Conservation (phyloP, 2,329 filamentous ascomycete species). For the Arachnomyces sp. region DNA sequence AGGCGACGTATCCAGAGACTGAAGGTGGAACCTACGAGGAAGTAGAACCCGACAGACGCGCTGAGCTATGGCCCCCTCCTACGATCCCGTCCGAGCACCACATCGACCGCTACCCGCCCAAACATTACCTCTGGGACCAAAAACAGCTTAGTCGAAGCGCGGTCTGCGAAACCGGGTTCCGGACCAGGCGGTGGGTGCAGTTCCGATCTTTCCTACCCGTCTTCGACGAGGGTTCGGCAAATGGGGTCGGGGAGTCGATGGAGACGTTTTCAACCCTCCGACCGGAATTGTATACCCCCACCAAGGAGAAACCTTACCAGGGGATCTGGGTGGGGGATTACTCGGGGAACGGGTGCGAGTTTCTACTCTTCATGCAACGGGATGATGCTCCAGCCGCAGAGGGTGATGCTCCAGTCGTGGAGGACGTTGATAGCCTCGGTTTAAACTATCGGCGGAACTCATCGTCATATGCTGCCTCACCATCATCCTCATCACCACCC, state of each 20-base stretch:
- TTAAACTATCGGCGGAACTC: not conserved
- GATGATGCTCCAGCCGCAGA: constrained; percentile 44
- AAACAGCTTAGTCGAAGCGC: constrained; percentile 49
- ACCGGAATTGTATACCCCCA: constrained; percentile 69
- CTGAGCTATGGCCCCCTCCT: constrained; percentile 67
- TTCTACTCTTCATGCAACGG: constrained; percentile 72
- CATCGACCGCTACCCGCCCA: constrained; percentile 44
- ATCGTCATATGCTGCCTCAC: not conserved
- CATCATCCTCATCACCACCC: not conserved
- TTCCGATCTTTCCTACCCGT: constrained; percentile 45
- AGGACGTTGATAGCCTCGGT: constrained; percentile 13
- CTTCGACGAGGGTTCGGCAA: constrained; percentile 15
- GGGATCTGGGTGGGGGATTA: constrained; percentile 94
- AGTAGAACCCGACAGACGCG: constrained; percentile 25
- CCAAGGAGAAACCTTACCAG: constrained; percentile 69
- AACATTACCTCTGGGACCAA: constrained; percentile 39
- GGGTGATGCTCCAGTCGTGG: constrained; percentile 42
- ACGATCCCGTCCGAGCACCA: constrained; percentile 58
- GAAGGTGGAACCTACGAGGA: not conserved
- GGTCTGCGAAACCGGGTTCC: constrained; percentile 63
- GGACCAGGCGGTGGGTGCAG: constrained; percentile 69
- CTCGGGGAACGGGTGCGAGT: constrained; percentile 79
- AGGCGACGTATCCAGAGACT: constrained; percentile 21
- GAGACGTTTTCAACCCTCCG: constrained; percentile 68
- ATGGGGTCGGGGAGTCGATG: constrained; percentile 36